Conservation (phyloP, 345 rosid species). For the Mercurialis annua region DNA sequence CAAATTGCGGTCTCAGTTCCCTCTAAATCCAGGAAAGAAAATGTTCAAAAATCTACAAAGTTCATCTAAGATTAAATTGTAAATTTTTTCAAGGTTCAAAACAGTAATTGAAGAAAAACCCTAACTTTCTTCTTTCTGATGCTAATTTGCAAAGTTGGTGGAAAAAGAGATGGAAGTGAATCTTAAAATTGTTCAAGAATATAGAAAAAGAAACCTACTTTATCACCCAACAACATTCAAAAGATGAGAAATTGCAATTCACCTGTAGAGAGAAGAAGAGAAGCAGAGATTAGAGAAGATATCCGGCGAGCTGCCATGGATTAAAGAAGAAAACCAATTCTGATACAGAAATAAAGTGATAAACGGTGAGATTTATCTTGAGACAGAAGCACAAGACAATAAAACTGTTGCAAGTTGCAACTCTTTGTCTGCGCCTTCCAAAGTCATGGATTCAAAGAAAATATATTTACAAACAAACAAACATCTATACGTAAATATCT, state of each 20-base stretch:
- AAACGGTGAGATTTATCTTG: not conserved
- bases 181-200: not conserved
- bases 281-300: constrained; percentile 37
- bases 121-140: not conserved
- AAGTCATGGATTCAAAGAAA: not conserved
- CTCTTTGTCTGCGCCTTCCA: not conserved
- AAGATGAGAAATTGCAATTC: not conserved
- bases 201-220: not conserved
- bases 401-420: not conserved
- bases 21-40: not conserved
- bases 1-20: no score
- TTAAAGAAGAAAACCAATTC: no score
- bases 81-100: not conserved
- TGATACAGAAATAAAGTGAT: not conserved
- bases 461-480: not conserved
- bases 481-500: no score
- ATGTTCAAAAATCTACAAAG: not conserved
- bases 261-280: constrained; percentile 45
- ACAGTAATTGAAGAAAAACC: no score
- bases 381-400: not conserved
- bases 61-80: not conserved
- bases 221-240: not conserved
- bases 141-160: not conserved
- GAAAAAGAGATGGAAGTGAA: not conserved
- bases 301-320: constrained; percentile 54